phyloP scores from a whole-genome alignment of 2,329 filamentous ascomycete genomes.

The Amphichorda felina region DNA sequence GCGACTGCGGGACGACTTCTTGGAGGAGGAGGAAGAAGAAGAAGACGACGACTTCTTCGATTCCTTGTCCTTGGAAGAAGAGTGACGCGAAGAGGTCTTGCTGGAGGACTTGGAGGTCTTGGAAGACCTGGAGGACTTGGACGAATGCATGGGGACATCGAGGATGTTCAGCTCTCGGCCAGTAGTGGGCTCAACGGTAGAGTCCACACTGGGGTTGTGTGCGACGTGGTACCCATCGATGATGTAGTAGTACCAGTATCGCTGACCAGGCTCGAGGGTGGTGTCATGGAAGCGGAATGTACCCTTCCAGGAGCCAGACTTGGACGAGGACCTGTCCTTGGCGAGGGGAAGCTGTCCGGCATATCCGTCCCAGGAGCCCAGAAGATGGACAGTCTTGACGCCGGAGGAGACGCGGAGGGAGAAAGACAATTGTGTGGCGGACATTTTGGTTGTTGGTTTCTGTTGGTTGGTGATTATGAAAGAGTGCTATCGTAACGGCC shows the following conservation, averaged over 20 bases:
- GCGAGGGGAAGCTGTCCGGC: slow-evolving; percentile 85
- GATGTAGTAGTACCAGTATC: slow-evolving; percentile 99
- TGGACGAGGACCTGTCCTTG: slow-evolving; percentile 72
- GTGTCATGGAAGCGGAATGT: slow-evolving; percentile 90
- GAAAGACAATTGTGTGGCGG: slow-evolving; percentile 88
- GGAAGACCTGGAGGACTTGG: slow-evolving; percentile 28
- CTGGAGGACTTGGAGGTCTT: slow-evolving; percentile 13
- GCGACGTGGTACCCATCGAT: slow-evolving; percentile 98
- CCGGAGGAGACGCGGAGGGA: slow-evolving; percentile 89
- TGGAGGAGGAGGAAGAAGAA: slow-evolving; percentile 33
- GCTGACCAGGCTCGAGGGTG: slow-evolving; percentile 75
- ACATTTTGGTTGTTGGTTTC: slow-evolving; percentile 50
- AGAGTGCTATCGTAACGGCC: neutral
- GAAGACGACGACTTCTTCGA: slow-evolving; percentile 28
- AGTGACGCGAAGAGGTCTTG: slow-evolving; percentile 18
- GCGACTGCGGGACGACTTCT: slow-evolving; percentile 30
- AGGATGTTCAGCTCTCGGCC: slow-evolving; percentile 96
- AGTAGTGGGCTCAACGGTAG: slow-evolving; percentile 89
- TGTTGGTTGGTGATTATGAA: slow-evolving; percentile 1
- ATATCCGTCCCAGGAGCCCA: slow-evolving; percentile 99
- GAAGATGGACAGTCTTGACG: slow-evolving; percentile 94
- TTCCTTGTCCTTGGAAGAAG: slow-evolving; percentile 3
- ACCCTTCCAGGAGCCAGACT: slow-evolving; percentile 87
- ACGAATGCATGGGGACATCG: slow-evolving; percentile 57
- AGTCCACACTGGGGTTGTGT: slow-evolving; percentile 84